Evolutionary conservation across 441 rosid species (phyloP), one percentile per base, ranked within the genome.

Genomic region (Arabidopsis hybrid): DNA sequence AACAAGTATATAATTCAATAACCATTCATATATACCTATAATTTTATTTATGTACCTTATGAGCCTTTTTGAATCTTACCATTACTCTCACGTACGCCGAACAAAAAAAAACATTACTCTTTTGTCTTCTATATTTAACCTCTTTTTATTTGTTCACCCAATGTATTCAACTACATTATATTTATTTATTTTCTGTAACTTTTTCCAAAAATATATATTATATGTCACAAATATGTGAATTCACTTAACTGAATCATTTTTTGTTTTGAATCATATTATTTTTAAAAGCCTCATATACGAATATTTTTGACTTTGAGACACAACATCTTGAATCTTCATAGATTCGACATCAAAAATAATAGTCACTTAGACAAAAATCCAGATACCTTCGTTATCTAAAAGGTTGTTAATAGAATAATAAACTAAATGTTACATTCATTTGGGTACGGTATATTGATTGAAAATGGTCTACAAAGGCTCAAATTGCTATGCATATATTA

Each of bases 291-390:
- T 21, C 26, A 21, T 21, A 18, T 18, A 21, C 26, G 26, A 21
- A 21, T 21, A 21, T 21, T 21, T 18, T 18, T 32, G 21, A 56
- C 42, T 40, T 7, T 42, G 29, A n/a, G 26, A 43, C 21, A 2
- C 6, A 42, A 43, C 39, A 43, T 43, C 52, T 8, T 43, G 36
- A 62, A 26, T 8, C 39, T 26, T 55, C 21, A 10, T 69, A 13
- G 57, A 13, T 21, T 50, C 57, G 17, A 32, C 32, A 51, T 51
- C 36, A 52, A 18, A 17, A 11, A 17, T 6, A 6, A 11, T 65
- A 52, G 26, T 52, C 14, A 59, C 50, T 53, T 29, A 38, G 32
- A 14, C 18, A 61, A 61, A 63, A 69, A 69, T 56, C 29, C 8
- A 60, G 12, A 39, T 38, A 60, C 13, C 12, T 50, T 60, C 29